These are phyloP conservation scores for Fusarium staphyleae DNA, from an alignment of 2,329 filamentous ascomycete genomes.

Conservation along the genomic window DNA sequence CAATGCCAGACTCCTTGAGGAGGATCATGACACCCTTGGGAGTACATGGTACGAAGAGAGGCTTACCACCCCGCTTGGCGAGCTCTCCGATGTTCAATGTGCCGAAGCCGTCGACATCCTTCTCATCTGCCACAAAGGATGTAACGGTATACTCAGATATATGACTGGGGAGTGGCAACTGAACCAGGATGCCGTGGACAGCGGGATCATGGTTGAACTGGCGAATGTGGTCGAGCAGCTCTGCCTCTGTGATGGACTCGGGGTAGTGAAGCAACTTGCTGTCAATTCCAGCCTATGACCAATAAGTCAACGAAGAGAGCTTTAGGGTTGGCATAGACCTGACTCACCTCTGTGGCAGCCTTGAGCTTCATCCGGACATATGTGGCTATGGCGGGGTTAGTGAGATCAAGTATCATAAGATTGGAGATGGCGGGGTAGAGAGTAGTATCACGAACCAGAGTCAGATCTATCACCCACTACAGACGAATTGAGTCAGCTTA, in stretches of 20 bases:
- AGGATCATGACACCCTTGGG: conserved; percentile 97
- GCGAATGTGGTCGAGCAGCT: conserved; percentile 83
- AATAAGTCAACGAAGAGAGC: neutral
- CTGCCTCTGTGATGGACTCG: conserved; percentile 80
- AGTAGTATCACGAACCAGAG: conserved; percentile 71
- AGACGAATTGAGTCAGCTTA: conserved; percentile 34
- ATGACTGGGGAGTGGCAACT: conserved; percentile 87
- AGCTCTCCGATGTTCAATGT: conserved; percentile 94
- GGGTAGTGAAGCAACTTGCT: conserved; percentile 87
- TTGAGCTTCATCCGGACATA: conserved; percentile 99
- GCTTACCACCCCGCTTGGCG: conserved; percentile 90
- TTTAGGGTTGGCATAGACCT: neutral
- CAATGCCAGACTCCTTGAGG: conserved; percentile 81
- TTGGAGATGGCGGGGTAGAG: conserved; percentile 32
- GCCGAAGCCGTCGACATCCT: conserved; percentile 98
- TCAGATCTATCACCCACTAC: conserved; percentile 91
- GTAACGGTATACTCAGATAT: conserved; percentile 92
- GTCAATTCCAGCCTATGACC: conserved; percentile 77
- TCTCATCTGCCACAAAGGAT: conserved; percentile 88
- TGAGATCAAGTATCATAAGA: conserved; percentile 17
- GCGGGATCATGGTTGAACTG: conserved; percentile 84
- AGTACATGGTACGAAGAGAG: conserved; percentile 92
- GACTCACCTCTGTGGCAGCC: conserved; percentile 83
- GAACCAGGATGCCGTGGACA: conserved; percentile 92
- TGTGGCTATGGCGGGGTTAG: conserved; percentile 66